Conservation (phyloP, 495 filamentous ascomycete genomes). For the Lasiosphaeris hirsuta region DNA sequence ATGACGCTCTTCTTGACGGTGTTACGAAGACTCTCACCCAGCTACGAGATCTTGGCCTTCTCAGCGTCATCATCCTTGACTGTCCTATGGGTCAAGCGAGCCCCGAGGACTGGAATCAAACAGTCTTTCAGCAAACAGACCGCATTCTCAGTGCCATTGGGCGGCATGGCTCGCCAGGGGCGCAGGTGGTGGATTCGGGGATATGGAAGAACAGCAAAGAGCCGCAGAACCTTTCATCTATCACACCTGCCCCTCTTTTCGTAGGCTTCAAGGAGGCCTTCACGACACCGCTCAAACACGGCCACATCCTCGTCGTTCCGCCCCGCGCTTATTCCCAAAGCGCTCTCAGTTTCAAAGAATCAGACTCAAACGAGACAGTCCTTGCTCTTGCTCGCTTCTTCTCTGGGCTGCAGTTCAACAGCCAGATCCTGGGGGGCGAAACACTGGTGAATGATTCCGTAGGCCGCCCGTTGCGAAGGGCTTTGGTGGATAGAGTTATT, state of each 20-base stretch:
- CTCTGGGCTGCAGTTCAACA: slow-evolving; percentile 51
- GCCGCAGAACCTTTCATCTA: slow-evolving; percentile 19
- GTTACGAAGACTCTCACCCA: slow-evolving; percentile 81
- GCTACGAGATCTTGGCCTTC: slow-evolving; percentile 74
- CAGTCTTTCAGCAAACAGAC: slow-evolving; percentile 62
- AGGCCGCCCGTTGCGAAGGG: slow-evolving; percentile 44
- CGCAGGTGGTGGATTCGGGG: slow-evolving; percentile 65
- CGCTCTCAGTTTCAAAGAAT: slow-evolving; percentile 50
- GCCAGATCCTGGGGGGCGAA: background rate
- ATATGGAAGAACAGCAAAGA: slow-evolving; percentile 37
- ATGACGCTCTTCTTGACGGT: slow-evolving; percentile 64
- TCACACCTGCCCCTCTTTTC: slow-evolving; percentile 29
- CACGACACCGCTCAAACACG: slow-evolving; percentile 65
- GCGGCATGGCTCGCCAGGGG: slow-evolving; percentile 58
- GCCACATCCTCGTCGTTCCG: slow-evolving; percentile 74
- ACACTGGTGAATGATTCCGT: slow-evolving; percentile 37
- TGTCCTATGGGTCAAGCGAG: slow-evolving; percentile 42
- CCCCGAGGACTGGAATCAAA: slow-evolving; percentile 30
- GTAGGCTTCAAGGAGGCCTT: slow-evolving; percentile 54
- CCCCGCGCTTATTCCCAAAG: slow-evolving; percentile 64
- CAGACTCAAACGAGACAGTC: slow-evolving; percentile 64
- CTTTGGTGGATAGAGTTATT: slow-evolving; percentile 80
- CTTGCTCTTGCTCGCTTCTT: slow-evolving; percentile 71
- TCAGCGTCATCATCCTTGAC: slow-evolving; percentile 78
- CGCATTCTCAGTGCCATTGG: slow-evolving; percentile 73